Evolutionary conservation across 176 grass and related monocot genomes (phyloP), one percentile per base, ranked within the genome.

Genomic region (Neostapfia colusana): DNA sequence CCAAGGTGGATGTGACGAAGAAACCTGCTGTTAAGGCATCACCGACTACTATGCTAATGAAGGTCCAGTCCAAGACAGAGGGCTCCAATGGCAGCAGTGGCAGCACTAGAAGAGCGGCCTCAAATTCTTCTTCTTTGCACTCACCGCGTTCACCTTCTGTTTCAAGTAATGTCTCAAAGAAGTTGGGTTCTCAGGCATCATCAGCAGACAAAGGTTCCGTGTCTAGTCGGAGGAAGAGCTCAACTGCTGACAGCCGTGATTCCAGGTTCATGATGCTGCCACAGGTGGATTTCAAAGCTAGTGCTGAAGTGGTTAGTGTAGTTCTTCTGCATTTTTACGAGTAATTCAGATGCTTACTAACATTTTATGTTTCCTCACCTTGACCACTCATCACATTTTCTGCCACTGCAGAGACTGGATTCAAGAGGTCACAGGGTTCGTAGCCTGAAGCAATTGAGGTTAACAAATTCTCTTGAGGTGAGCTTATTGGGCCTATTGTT

Each of bases 231-330:
- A 92, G 80, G 72, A 98, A 87, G 68, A 87, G 78, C 78, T 84
- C 85, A 21, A 73, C 84, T 80, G 73, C 82, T 53, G 81, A 89
- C 15, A 83, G 73, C 26, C 84, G 84, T 60, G 93, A 97, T 86
- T 87, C 90, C 57, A 83, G 85, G 38, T 88, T 89, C 75, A 90
- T 94, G 82, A 92, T 98, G 91, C 81, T 98, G 42, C 95, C 95
- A 45, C 91, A 94, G 77, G 91, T 98, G 82, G 95, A 98, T 82
- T 74, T 95, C 46, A 98, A 88, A 72, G 82, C 89, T 77, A 92
- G 89, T 31, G 89, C 90, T 70, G 95, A 94, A 77, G 67, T 88
- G 95, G 95, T 98, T 34, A 85, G 89, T 91, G 50, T 39, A 21
- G 7, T 70, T 57, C 63, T 61, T 82, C 60, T 65, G 37, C 39